Percentiles rank a stretch among this genome's conserved stretches.
Evolutionary conservation across 2,329 filamentous ascomycete species (phyloP).

Genomic region (Orbilia brochopaga): DNA sequence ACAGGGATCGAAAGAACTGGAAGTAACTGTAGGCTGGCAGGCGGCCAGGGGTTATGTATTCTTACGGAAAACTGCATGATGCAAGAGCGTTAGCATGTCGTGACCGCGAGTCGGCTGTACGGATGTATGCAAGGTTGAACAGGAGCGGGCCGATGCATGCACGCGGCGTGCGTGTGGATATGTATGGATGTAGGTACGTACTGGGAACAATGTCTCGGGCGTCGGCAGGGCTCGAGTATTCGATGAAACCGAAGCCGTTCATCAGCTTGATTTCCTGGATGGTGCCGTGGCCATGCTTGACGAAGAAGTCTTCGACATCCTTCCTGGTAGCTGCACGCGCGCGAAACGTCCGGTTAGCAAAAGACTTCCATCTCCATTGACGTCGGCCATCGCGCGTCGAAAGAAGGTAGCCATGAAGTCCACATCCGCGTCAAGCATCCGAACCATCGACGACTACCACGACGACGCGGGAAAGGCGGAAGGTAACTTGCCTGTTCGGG

Average conservation of each 20-base stretch:
- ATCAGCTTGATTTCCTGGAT: conserved; percentile 99
- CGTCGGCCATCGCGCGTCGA: not conserved
- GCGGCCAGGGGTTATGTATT: conserved; percentile 58
- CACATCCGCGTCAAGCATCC: conserved; percentile 17
- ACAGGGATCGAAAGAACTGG: not conserved
- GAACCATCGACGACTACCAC: conserved; percentile 20
- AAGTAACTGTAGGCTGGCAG: not conserved
- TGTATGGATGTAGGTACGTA: conserved; percentile 62
- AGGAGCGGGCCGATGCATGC: conserved; percentile 36
- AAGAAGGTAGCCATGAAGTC: not conserved
- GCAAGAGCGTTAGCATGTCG: conserved; percentile 52
- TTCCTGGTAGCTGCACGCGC: conserved; percentile 80
- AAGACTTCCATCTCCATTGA: conserved; percentile 14
- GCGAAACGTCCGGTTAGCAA: conserved; percentile 60
- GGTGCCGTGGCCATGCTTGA: conserved; percentile 91
- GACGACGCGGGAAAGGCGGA: conserved; percentile 58
- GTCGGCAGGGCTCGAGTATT: conserved; percentile 98
- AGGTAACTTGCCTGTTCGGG: conserved; percentile 71
- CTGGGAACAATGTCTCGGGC: conserved; percentile 97
- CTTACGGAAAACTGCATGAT: conserved; percentile 67
- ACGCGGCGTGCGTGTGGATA: conserved; percentile 50
- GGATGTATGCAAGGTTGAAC: conserved; percentile 51
- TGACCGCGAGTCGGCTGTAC: conserved; percentile 30
- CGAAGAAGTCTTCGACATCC: conserved; percentile 95
- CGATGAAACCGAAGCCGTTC: conserved; percentile 99